Conservation (phyloP, 2,329 filamentous ascomycete genomes). For the Exophiala oligosperma region DNA sequence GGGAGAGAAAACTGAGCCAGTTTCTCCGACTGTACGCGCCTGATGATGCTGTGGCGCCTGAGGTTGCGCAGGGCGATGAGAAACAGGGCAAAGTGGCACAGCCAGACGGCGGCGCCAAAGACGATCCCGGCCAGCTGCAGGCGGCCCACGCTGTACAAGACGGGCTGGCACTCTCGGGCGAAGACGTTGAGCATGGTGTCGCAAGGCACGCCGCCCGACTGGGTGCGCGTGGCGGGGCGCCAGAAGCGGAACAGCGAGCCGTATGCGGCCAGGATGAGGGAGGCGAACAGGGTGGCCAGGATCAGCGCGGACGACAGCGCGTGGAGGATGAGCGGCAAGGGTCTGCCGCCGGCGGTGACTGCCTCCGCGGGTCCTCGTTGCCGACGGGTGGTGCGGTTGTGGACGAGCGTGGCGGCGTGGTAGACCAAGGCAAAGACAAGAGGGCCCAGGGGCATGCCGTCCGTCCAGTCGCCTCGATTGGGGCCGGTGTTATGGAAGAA, state of each 20-base stretch:
- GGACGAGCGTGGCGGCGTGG: conserved; percentile 15
- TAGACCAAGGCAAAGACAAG: conserved; percentile 26
- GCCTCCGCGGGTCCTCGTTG: neutral
- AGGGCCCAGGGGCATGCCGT: conserved; percentile 33
- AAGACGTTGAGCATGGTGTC: conserved; percentile 30
- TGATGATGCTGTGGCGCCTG: conserved; percentile 17
- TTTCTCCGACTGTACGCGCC: conserved; percentile 22
- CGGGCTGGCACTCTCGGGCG: conserved; percentile 32
- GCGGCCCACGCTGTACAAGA: conserved; percentile 33
- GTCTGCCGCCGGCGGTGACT: neutral
- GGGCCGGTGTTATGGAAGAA: conserved; percentile 32
- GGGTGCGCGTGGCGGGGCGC: conserved; percentile 25
- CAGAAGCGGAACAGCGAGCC: conserved; percentile 35
- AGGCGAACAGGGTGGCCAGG: conserved; percentile 28
- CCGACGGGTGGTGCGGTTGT: neutral
- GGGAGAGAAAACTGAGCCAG: conserved; percentile 14
- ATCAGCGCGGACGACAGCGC: conserved; percentile 14
- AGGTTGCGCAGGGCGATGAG: conserved; percentile 17
- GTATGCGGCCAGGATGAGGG: conserved; percentile 32
- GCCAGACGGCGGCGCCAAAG: conserved; percentile 32
- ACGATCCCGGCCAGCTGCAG: conserved; percentile 34
- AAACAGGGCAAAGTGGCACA: conserved; percentile 20
- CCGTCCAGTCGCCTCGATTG: conserved; percentile 34
- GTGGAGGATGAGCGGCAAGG: conserved; percentile 18
- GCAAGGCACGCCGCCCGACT: conserved; percentile 27